Evolutionary conservation across 176 grass and related monocot species (phyloP), one percentile per base, ranked within the genome.

Genomic region (Zoysia japonica): DNA sequence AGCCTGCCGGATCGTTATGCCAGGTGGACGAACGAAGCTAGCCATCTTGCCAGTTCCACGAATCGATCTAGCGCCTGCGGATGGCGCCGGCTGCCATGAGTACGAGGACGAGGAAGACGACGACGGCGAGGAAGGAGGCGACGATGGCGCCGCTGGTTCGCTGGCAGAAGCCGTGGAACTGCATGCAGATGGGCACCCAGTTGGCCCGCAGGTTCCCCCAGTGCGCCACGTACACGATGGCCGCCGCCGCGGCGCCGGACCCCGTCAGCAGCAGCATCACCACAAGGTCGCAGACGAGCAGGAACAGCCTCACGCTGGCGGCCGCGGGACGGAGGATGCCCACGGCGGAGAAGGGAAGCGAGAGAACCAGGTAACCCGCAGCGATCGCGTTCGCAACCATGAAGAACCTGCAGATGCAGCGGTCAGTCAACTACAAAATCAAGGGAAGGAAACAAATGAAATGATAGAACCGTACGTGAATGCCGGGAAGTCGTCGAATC

Each of bases 131-230:
- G 90, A 98, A 98, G 9, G 92, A 81, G 46, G 82, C 92, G 3
- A 98, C 87, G 43, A 98, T 89, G 10, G 96, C 78, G 16, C 96
- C 92, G 72, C 92, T 94, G 51, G 88, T 98, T 41, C 92, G 96
- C 75, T 91, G 47, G 85, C 96, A 98, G 86, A 98, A 98, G 4
- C 92, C 84, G 0, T 89, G 65, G 81, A 98, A 98, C 57, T 84
- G 88, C 71, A 92, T 71, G 85, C 95, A 98, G 83, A 98, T 94
- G 83, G 88, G 89, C 54, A 87, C 67, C 95, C 90, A 98, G 81
- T 92, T 94, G 19, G 96, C 92, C 42, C 83, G 83, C 56, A 5
- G 61, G 67, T 82, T 90, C 2, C 94, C 94, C 2, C 65, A 81
- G 91, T 94, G 94, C 16, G 91, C 91, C 65, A 94, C 65, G 82